Evolutionary conservation across 2,329 filamentous ascomycete genomes (phyloP).

Genomic region (Mariannaea elegans): DNA sequence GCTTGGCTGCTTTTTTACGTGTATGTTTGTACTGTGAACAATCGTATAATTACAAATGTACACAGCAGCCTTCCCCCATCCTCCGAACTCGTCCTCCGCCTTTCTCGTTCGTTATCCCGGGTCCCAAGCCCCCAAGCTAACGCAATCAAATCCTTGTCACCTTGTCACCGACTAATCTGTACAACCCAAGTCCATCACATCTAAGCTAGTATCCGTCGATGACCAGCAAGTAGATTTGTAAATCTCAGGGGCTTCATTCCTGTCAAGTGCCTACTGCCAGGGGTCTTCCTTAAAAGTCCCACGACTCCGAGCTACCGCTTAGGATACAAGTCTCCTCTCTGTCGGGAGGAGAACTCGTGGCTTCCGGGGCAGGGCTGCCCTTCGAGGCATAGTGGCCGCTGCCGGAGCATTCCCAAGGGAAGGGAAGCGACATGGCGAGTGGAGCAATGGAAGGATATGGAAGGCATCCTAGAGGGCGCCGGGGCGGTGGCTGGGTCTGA

Average conservation of each 20-base stretch:
- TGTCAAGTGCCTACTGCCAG: too few relatives aligned
- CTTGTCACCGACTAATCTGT: slow-evolving; percentile 14
- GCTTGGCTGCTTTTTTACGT: not conserved
- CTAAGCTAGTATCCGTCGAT: slow-evolving; percentile 19
- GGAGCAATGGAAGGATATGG: slow-evolving; percentile 37
- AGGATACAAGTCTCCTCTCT: slow-evolving; percentile 14
- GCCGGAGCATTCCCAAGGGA: slow-evolving; percentile 34
- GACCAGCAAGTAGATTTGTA: not conserved
- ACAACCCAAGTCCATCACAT: slow-evolving; percentile 7
- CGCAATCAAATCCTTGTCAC: slow-evolving; percentile 14
- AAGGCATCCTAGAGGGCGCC: slow-evolving; percentile 30
- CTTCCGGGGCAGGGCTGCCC: slow-evolving; percentile 33
- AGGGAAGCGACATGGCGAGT: slow-evolving; percentile 35
- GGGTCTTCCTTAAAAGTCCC: not conserved
- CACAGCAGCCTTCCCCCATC: not conserved
- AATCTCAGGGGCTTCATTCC: slow-evolving; percentile 10
- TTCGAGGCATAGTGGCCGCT: slow-evolving; percentile 36
- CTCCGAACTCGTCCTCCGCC: not conserved
- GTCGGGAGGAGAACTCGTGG: slow-evolving; percentile 29
- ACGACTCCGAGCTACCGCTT: slow-evolving; percentile 5
- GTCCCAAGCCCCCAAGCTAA: slow-evolving; percentile 14
- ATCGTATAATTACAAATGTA: too few relatives aligned
- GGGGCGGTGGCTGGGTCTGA: slow-evolving; percentile 26
- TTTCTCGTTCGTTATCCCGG: not conserved
- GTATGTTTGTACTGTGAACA: too few relatives aligned